phyloP scores from a whole-genome alignment of 2,329 filamentous ascomycete genomes.

The Aspergillus aculeatus region DNA sequence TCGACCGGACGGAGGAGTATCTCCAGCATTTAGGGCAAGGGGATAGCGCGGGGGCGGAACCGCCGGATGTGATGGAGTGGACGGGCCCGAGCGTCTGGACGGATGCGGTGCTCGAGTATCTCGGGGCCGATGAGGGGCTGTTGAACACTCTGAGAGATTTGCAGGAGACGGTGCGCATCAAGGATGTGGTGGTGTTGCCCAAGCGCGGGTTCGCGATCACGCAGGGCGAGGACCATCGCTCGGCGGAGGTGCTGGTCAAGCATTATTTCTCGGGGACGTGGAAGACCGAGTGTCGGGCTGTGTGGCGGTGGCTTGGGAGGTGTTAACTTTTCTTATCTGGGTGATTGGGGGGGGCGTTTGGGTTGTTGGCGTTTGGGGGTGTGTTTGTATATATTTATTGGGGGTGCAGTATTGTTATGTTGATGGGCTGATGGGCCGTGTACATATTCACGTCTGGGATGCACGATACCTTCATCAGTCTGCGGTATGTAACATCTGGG shows the following conservation, averaged over 20 bases:
- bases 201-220: conserved; percentile 2
- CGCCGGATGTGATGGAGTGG: conserved; percentile 5
- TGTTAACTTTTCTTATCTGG: not conserved
- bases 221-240: conserved; percentile 5
- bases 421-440: too few species aligned
- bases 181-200: conserved; percentile 2
- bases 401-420: too few species aligned
- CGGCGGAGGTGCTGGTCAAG: conserved; percentile 5
- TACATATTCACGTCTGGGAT: too few species aligned
- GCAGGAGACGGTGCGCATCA: not conserved
- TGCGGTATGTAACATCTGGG: too few species aligned
- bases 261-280: conserved; percentile 10
- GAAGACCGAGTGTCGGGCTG: not conserved
- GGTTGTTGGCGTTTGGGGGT: not conserved
- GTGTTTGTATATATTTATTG: too few species aligned
- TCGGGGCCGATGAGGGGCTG: not conserved
- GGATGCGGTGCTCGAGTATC: conserved; percentile 5
- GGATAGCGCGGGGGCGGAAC: too few species aligned
- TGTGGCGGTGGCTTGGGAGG: not conserved
- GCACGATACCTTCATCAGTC: too few species aligned
- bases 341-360: not conserved
- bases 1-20: not conserved
- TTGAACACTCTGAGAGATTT: not conserved
- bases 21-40: not conserved
- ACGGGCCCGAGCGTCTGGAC: conserved; percentile 8